Base-by-base conservation (phyloP, 1,284 basidiomycete species). In the Anthracocystis panici-leucophaei region DNA sequence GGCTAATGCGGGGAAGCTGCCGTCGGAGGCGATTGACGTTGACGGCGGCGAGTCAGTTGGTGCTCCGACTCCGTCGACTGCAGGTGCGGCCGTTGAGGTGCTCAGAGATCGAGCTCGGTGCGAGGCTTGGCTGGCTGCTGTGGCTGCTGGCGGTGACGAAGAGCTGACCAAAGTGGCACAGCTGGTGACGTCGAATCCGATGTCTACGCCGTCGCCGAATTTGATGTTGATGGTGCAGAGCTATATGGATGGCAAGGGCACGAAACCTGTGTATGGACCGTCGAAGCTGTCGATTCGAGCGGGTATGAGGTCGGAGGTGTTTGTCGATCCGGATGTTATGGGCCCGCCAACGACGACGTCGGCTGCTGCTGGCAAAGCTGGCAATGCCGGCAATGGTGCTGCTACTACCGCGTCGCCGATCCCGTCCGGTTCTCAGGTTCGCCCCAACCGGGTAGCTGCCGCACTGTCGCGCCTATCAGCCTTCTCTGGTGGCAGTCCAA, bases 261-360 rank as follows among this genome's bases (percentile, higher is more conserved):
- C 35, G 5, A 50, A 29, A 5, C 64, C 70, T 1, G 52, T 18
- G 9, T 63, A 67, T 14, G 54, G 20, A 8, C 52, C 57, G 7
- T 57, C 65, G 16, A 63, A 65, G 57, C 57, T 68, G 31, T 59
- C 65, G 27, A 62, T 74, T 29, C 42, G 40, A 16, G 50, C 65
- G 0, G 52, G 57, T 12, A 56, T 68, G 48, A 45, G 52, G 21
- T 16, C 58, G 20, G 49, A 35, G 3, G 27, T 23, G n/a, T 70
- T 70, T 51, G 49, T 53, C 23, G 68, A 70, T 45, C 68, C 62
- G n/a, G 68, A 70, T 2, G 48, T 49, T 27, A 68, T 66, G 69
- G 59, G 51, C 10, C 70, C 59, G 2, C 64, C 60, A 18, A 29
- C 40, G 0, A 31, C 48, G 10, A 35, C 46, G 18, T 6, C 41